These are phyloP conservation scores for Tremella mesenterica DNA, from an alignment of 768 basidiomycete genomes.

Conservation along the genomic window DNA sequence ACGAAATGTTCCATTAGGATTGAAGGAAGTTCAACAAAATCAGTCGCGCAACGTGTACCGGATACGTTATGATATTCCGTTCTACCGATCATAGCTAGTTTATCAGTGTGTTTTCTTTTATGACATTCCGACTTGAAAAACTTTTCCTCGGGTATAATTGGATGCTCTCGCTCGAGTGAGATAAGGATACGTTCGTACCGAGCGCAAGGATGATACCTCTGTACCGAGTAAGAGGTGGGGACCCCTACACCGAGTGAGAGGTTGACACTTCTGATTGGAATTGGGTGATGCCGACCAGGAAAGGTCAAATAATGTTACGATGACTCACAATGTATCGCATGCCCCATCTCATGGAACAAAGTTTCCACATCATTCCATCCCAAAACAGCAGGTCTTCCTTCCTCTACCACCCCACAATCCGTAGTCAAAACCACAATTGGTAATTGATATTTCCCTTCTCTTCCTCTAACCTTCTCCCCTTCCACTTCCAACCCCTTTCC, in stretches of 20 bases:
- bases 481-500: conserved; percentile 38
- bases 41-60: conserved; percentile 94
- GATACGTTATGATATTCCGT: conserved; percentile 97
- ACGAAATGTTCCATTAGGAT: conserved; percentile 99
- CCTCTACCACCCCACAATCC: conserved; percentile 61
- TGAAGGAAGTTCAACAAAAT: conserved; percentile 95
- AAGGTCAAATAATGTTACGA: too few species aligned
- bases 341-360: conserved; percentile 97
- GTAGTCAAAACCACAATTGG: conserved; percentile 86
- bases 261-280: too few species aligned
- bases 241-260: too few species aligned
- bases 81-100: conserved; percentile 86
- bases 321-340: conserved; percentile 96
- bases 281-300: too few species aligned
- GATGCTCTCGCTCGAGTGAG: too few species aligned
- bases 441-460: conserved; percentile 68
- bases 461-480: conserved; percentile 53
- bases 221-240: too few species aligned
- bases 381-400: conserved; percentile 59
- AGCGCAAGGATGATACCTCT: not conserved
- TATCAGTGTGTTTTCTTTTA: too few species aligned
- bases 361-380: conserved; percentile 92
- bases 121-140: too few species aligned
- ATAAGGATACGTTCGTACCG: not conserved
- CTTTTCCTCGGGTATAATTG: too few species aligned